Base-by-base conservation (phyloP, 2,329 filamentous ascomycete species). In the Epichloe uncinata region DNA sequence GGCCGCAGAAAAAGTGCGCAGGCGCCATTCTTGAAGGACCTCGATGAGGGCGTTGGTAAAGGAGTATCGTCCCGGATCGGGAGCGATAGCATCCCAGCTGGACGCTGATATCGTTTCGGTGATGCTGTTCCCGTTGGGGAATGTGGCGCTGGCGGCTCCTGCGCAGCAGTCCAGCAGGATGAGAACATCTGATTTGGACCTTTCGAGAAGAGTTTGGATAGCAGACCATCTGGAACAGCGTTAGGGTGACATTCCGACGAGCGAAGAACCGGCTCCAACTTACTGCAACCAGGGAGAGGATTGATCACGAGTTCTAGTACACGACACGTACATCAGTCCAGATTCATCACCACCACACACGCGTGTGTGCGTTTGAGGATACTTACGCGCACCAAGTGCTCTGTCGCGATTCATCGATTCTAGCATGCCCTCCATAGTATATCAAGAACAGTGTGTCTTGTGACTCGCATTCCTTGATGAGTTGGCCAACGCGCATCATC, bases 51-150 rank as follows among this genome's bases (percentile, higher is more conserved):
- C 73, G 48, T 74, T 77, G 3, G 76, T 79, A 56, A 81, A 81
- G 0, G 77, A 80, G 57, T 77, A 79, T 4, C 75, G 69, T 7
- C 77, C 77, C 12, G 77, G 77, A 51, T 79, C 73, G 0, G 77
- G 77, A 11, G 77, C 77, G 47, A 78, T 79, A 42, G 77, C 75
- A 52, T 81, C 77, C 76, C 76, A 81, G 48, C 76, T 79, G 2
- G 76, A 80, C 4, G 77, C 77, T 5, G 77, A 80, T 54, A 81
- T 80, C 8, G 76, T 79, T 62, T 80, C 77, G 3, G 77, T 81
- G 55, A 78, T 78, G 59, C 75, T 79, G 54, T 71, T 72, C 16
- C 77, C 76, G 16, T 70, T 78, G 5, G 75, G 73, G 47, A 79
- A 79, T 0, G 77, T 78, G 13, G 77, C 76, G 53, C 76, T 79